Evolutionary conservation across 768 basidiomycete genomes (phyloP).

Genomic region (Kockovaella imperatae): DNA sequence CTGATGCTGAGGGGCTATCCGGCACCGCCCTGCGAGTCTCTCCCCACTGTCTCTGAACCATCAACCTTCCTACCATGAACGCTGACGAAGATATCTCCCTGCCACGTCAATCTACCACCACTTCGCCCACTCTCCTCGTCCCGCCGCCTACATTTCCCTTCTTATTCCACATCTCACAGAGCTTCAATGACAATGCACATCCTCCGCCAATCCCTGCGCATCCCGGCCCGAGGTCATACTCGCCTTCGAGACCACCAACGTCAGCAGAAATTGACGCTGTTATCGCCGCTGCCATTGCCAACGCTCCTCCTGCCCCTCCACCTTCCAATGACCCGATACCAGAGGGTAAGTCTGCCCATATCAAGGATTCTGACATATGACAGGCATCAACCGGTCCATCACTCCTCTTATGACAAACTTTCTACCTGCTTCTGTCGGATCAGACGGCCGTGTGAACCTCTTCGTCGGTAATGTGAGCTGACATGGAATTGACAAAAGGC

Average conservation of each 20-base stretch:
- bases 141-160: too few relatives aligned
- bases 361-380: background rate
- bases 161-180: too few relatives aligned
- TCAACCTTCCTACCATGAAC: background rate
- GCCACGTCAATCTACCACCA: too few relatives aligned
- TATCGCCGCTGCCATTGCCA: slow-evolving; percentile 81
- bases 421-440: slow-evolving; percentile 35
- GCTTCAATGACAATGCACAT: too few relatives aligned
- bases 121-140: too few relatives aligned
- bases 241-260: slow-evolving; percentile 25
- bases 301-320: slow-evolving; percentile 49
- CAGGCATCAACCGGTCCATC: slow-evolving; percentile 15
- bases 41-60: too few relatives aligned
- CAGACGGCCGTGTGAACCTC: slow-evolving; percentile 85
- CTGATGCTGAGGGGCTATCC: too few relatives aligned
- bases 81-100: background rate
- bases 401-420: slow-evolving; percentile 37
- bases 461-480: slow-evolving; percentile 86
- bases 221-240: slow-evolving; percentile 8
- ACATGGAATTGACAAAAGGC: background rate
- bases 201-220: background rate
- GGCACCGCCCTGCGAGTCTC: too few relatives aligned
- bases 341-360: background rate
- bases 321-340: slow-evolving; percentile 1
- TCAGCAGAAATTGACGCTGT: slow-evolving; percentile 83